These are phyloP conservation scores for Corymbia citriodora DNA, from an alignment of 441 rosid genomes.

Conservation along the genomic window DNA sequence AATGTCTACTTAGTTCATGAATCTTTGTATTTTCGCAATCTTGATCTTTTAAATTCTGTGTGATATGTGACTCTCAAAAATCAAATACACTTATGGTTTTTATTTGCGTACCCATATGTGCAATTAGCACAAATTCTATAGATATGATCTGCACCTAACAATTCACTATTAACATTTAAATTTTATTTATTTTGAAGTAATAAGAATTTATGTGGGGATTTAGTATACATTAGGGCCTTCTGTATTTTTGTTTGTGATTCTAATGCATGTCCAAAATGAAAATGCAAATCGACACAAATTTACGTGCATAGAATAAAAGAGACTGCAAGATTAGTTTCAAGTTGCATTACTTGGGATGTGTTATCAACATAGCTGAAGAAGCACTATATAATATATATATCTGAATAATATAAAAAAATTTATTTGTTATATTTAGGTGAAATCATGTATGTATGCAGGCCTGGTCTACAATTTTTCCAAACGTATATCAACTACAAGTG, in stretches of 20 bases:
- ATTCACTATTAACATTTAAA: too few relatives aligned
- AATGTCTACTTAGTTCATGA: accelerated
- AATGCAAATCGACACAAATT: not conserved
- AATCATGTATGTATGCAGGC: not conserved
- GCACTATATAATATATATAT: not conserved
- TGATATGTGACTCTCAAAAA: not conserved
- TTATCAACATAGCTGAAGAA: not conserved
- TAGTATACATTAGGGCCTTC: not conserved
- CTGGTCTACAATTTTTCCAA: too few relatives aligned
- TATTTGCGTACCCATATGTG: accelerated
- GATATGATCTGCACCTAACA: not conserved
- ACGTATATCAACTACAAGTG: too few relatives aligned
- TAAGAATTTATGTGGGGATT: not conserved
- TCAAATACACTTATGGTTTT: not conserved
- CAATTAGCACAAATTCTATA: too few relatives aligned
- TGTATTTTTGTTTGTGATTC: not conserved
- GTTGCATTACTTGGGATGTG: not conserved
- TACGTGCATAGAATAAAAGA: not conserved
- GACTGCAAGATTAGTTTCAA: not conserved
- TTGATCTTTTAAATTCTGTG: too few relatives aligned
- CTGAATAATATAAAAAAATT: not conserved
- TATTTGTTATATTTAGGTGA: not conserved
- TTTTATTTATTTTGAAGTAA: accelerated
- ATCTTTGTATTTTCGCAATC: not conserved
- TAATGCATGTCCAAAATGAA: not conserved